These are phyloP conservation scores for Scortechinia acanthostroma DNA, from an alignment of 2,329 filamentous ascomycete species.

Conservation along the genomic window DNA sequence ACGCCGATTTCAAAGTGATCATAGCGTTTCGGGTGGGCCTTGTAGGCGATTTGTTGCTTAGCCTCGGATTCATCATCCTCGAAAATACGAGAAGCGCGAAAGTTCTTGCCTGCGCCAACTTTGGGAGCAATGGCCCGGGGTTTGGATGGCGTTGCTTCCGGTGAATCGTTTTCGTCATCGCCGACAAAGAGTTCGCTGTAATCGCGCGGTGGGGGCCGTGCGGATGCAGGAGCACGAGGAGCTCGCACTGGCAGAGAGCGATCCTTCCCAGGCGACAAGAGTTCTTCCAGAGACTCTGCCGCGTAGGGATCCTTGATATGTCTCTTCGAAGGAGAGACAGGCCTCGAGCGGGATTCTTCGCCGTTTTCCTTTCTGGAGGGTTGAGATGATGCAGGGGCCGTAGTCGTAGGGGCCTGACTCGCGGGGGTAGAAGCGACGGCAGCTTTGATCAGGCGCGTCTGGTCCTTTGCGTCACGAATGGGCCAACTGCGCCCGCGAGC, in stretches of 20 bases:
- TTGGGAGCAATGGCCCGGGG: background rate
- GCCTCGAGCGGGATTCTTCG: background rate
- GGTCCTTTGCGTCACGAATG: background rate
- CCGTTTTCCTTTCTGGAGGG: background rate
- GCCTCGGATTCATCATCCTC: background rate
- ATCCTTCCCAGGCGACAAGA: background rate
- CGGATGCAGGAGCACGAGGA: background rate
- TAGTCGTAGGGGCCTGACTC: background rate
- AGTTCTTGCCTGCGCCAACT: background rate
- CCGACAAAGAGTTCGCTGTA: background rate
- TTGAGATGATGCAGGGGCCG: background rate
- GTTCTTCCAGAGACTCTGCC: background rate
- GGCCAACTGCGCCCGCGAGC: background rate
- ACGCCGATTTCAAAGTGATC: background rate
- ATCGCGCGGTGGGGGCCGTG: background rate
- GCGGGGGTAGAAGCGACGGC: background rate
- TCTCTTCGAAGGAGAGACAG: background rate
- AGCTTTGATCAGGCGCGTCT: background rate
- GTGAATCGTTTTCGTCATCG: background rate
- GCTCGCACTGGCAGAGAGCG: background rate
- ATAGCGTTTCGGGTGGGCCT: background rate
- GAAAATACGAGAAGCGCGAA: background rate
- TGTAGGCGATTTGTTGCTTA: background rate
- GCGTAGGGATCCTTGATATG: slow-evolving; percentile 1
- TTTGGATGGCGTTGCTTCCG: background rate